Conservation (phyloP, 768 basidiomycete species). For the Trametopsis cervina region DNA sequence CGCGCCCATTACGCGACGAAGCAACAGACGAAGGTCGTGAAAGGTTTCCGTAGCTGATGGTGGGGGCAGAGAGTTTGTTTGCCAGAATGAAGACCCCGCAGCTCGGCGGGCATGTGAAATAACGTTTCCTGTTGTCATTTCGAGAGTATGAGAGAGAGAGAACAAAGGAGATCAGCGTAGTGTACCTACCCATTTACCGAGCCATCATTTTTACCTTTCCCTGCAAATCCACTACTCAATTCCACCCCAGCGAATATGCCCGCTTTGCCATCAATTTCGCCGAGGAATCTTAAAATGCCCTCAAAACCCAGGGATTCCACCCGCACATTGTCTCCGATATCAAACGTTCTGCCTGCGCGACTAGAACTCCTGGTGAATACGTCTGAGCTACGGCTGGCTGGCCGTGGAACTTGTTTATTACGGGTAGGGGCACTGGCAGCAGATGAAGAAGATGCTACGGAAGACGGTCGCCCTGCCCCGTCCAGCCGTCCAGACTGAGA, state of each 20-base stretch:
- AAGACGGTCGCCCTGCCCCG: constrained; percentile 52
- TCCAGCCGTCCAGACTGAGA: constrained; percentile 37
- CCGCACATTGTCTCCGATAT: constrained; percentile 76
- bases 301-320: constrained; percentile 88
- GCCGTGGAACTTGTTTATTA: constrained; percentile 50
- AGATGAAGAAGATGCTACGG: constrained; percentile 51
- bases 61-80: constrained; percentile 74
- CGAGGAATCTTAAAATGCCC: constrained; percentile 73
- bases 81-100: constrained; percentile 91
- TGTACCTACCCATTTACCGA: constrained; percentile 75
- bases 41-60: constrained; percentile 46
- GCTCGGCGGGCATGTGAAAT: constrained; percentile 78
- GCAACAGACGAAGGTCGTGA: constrained; percentile 73
- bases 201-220: constrained; percentile 95
- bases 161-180: not conserved
- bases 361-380: constrained; percentile 39
- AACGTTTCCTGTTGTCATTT: constrained; percentile 51
- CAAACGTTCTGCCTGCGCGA: constrained; percentile 42
- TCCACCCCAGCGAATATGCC: constrained; percentile 95
- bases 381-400: constrained; percentile 65
- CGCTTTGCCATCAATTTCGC: constrained; percentile 81
- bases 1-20: constrained; percentile 50
- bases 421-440: constrained; percentile 22
- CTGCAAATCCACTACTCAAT: constrained; percentile 74
- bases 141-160: constrained; percentile 10